Base-by-base conservation (phyloP, 495 filamentous ascomycete genomes). In the Aspergillus incahuasiensis region DNA sequence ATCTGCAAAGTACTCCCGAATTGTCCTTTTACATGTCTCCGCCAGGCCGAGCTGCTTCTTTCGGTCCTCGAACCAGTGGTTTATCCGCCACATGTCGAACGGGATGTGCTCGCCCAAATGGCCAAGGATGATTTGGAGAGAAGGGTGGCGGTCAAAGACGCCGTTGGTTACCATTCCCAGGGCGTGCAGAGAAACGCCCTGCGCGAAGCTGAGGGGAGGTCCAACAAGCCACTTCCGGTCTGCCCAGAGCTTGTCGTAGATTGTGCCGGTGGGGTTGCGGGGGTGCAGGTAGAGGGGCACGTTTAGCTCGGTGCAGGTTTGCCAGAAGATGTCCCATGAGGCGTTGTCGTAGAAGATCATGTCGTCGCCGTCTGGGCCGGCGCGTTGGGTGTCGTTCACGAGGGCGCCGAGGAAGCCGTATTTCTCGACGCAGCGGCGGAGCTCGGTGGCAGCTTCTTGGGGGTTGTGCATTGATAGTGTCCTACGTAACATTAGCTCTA, bases 51-150 rank as follows among this genome's bases (percentile, higher is more conserved):
- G 64, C 40, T 67, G 58, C 50, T 80, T 73, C 56, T 77, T 74
- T 57, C 77, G 72, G 30, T 75, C 68, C 44, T 76, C 68, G 20
- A 77, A 76, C 82, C 82, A 85, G 66, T 85, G 82, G 44, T 77
- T 68, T 39, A 83, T 81, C 11, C 85, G 75, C 65, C 80, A 81
- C 55, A 88, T 68, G 64, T 85, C 82, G 57, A 84, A 86, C 0
- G 84, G 84, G 16, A 87, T 67, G 54, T 80, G 75, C 67, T 88
- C 84, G 7, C 85, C 85, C 61, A 86, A 71, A 63, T 88, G 85
- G 3, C 84, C 84, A n/a, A 87, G 65, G 49, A 87, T 78, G 25
- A 87, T 69, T 61, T 87, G 83, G 32, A 87, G 65, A 21, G 72
- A 72, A 0, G 84, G 79, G 48, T 72, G 64, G 3, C 75, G 69